phyloP scores from a whole-genome alignment of 2,329 filamentous ascomycete genomes.

The Ceratocystis lukuohia region DNA sequence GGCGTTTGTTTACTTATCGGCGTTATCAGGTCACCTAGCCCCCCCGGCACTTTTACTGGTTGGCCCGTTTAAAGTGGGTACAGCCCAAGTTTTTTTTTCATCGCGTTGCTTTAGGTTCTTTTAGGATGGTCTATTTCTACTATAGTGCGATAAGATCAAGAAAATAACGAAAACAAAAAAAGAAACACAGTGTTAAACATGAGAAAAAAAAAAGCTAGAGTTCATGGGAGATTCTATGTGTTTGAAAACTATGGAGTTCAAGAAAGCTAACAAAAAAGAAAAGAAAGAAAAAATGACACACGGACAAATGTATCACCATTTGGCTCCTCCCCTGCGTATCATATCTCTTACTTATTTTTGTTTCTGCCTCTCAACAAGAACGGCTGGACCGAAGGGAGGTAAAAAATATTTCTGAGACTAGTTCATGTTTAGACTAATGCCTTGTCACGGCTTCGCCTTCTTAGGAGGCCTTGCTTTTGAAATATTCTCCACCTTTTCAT shows the following conservation, averaged over 20 bases:
- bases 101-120: not conserved
- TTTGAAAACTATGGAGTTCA: too few relatives aligned
- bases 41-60: not conserved
- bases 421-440: not conserved
- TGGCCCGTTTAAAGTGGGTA: not conserved
- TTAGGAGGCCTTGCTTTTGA: not conserved
- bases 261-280: too few relatives aligned
- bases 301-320: not conserved
- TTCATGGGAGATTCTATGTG: too few relatives aligned
- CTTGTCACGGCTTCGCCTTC: not conserved
- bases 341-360: too few relatives aligned
- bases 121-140: not conserved
- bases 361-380: not conserved
- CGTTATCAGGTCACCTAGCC: constrained; percentile 12
- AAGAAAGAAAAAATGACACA: not conserved
- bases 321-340: not conserved
- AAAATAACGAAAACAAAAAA: too few relatives aligned
- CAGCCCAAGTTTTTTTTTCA: not conserved
- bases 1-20: constrained; percentile 9
- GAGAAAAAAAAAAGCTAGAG: too few relatives aligned
- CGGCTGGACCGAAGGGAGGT: not conserved
- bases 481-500: not conserved
- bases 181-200: too few relatives aligned
- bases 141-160: not conserved
- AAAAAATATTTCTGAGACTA: not conserved